Conservation (phyloP, 1,139 yeast species). For the Lodderomyces margitis region DNA sequence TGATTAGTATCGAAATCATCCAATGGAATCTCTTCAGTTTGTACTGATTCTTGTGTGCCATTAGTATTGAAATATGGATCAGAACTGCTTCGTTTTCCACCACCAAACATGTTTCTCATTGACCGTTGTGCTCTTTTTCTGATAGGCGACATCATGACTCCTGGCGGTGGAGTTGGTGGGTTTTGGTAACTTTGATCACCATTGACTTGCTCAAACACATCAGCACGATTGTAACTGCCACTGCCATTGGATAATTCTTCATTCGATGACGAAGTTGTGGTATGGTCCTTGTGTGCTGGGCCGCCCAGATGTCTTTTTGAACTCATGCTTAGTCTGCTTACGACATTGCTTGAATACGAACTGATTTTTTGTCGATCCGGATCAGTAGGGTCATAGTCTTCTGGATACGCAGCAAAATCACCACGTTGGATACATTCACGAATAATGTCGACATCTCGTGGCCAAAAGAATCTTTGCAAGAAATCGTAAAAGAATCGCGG, state of each 20-base stretch:
- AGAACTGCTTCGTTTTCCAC: slow-evolving; percentile 10
- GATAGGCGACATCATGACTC: slow-evolving; percentile 9
- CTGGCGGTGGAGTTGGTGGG: slow-evolving; percentile 17
- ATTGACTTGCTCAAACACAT: slow-evolving; percentile 6
- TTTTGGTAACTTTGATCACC: neutral
- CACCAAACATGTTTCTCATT: slow-evolving; percentile 10
- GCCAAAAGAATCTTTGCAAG: slow-evolving; percentile 59
- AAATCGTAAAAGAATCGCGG: slow-evolving; percentile 76
- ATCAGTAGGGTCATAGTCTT: slow-evolving; percentile 65
- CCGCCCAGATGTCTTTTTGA: neutral
- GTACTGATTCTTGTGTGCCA: slow-evolving; percentile 17
- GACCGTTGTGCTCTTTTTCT: slow-evolving; percentile 9
- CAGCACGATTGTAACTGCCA: slow-evolving; percentile 4
- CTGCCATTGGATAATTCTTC: neutral
- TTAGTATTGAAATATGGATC: slow-evolving; percentile 9
- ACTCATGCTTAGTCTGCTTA: slow-evolving; percentile 21
- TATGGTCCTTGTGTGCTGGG: neutral
- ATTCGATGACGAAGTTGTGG: slow-evolving; percentile 1
- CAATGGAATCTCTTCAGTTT: slow-evolving; percentile 52
- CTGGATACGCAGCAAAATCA: slow-evolving; percentile 57
- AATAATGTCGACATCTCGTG: slow-evolving; percentile 81
- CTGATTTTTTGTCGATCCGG: slow-evolving; percentile 41
- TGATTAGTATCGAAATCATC: slow-evolving; percentile 32
- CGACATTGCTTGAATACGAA: slow-evolving; percentile 23
- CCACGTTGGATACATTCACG: slow-evolving; percentile 71